Conservation (phyloP, 1,284 basidiomycete species). For the Cryptococcus maquisensis region DNA sequence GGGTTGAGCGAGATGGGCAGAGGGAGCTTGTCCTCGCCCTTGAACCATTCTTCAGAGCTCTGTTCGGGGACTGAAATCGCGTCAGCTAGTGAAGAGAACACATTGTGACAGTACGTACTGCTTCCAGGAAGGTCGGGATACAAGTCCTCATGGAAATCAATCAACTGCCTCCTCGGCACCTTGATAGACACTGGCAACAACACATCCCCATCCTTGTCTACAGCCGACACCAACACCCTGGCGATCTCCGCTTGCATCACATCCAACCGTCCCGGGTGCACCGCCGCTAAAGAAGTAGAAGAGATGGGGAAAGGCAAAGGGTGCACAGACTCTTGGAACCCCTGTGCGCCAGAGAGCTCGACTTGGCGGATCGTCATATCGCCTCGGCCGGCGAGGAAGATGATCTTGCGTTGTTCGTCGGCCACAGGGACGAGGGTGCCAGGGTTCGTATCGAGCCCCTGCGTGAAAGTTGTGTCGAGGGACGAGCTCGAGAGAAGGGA, state of each 20-base stretch:
- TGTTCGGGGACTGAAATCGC: constrained; percentile 38
- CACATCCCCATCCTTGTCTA: constrained; percentile 43
- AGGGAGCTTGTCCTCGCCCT: constrained; percentile 35
- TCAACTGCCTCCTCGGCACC: constrained; percentile 49
- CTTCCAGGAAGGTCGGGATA: constrained; percentile 43
- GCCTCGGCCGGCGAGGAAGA: constrained; percentile 47
- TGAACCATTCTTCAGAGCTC: constrained; percentile 38
- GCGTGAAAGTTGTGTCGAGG: constrained; percentile 29
- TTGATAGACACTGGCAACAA: constrained; percentile 46
- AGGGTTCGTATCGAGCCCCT: constrained; percentile 46
- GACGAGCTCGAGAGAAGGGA: constrained; percentile 32
- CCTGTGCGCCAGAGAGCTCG: constrained; percentile 42
- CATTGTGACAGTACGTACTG: constrained; percentile 19
- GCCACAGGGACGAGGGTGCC: constrained; percentile 44
- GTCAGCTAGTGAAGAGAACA: constrained; percentile 10
- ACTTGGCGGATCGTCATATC: constrained; percentile 50
- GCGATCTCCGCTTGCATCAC: constrained; percentile 52
- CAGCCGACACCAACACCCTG: constrained; percentile 40
- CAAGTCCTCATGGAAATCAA: constrained; percentile 51
- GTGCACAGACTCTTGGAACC: constrained; percentile 41
- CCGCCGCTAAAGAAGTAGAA: constrained; percentile 38
- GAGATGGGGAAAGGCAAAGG: constrained; percentile 37
- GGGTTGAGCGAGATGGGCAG: constrained; percentile 35
- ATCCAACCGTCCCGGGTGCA: constrained; percentile 37
- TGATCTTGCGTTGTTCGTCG: constrained; percentile 46